Percentiles rank a stretch among this genome's conserved stretches.
Evolutionary conservation across 2,329 filamentous ascomycete genomes (phyloP).

Genomic region (Fusarium papillatum): DNA sequence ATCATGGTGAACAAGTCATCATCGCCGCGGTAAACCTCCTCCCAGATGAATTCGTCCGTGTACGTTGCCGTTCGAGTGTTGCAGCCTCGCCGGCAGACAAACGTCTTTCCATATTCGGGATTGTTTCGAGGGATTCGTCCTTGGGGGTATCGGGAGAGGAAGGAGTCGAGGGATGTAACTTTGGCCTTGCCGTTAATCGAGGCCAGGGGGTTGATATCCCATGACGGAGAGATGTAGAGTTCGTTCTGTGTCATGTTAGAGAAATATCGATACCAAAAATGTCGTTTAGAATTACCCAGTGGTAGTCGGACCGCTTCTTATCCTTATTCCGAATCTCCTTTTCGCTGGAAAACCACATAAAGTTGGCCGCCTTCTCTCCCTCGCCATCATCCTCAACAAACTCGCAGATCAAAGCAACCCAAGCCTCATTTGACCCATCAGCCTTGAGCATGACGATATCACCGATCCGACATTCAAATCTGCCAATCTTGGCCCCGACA

Average conservation of each 20-base stretch:
- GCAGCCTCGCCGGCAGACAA: constrained; percentile 90
- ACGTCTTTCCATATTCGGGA: constrained; percentile 85
- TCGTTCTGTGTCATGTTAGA: constrained; percentile 73
- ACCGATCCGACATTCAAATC: constrained; percentile 84
- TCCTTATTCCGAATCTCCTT: constrained; percentile 88
- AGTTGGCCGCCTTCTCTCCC: constrained; percentile 81
- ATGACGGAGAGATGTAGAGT: constrained; percentile 89
- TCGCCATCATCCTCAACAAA: constrained; percentile 81
- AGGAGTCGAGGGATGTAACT: constrained; percentile 80
- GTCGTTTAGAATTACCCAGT: constrained; percentile 66
- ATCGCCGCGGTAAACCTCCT: constrained; percentile 81
- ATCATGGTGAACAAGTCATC: constrained; percentile 75
- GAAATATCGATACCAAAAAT: not conserved
- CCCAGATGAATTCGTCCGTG: constrained; percentile 93
- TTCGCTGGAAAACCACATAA: constrained; percentile 97
- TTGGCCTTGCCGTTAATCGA: constrained; percentile 93
- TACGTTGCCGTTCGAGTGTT: constrained; percentile 92
- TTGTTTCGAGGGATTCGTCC: constrained; percentile 82
- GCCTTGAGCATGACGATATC: constrained; percentile 91
- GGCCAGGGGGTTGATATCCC: constrained; percentile 87
- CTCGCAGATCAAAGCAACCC: constrained; percentile 90
- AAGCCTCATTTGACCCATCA: constrained; percentile 87
- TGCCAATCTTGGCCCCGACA: constrained; percentile 85
- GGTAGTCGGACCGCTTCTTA: constrained; percentile 85
- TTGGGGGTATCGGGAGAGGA: constrained; percentile 77